These are phyloP conservation scores for Themeda triandra DNA, from an alignment of 176 grass and related monocot species.

Conservation along the genomic window DNA sequence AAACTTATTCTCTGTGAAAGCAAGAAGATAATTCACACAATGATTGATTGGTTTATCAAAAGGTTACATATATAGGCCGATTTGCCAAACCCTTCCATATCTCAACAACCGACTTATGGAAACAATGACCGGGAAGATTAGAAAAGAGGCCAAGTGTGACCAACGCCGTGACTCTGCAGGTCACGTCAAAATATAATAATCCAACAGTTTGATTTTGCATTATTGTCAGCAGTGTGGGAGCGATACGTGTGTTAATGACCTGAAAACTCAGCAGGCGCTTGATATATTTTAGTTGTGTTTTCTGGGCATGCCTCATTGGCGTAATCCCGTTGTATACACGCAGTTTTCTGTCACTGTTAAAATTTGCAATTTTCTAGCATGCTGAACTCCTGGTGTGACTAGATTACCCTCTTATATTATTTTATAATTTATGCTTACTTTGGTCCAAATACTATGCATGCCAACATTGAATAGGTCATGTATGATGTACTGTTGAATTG, in stretches of 20 bases:
- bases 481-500: background rate
- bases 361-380: background rate
- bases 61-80: no score
- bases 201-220: background rate
- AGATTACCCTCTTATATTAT: background rate
- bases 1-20: background rate
- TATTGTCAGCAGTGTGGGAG: background rate
- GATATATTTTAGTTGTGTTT: background rate
- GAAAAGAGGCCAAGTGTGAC: no score
- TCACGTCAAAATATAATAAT: no score
- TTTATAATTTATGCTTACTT: background rate
- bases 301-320: background rate
- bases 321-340: background rate
- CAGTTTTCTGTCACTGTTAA: background rate
- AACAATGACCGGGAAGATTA: no score
- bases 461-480: conserved; percentile 4
- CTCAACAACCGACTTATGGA: no score
- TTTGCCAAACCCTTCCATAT: no score
- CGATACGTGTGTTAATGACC: background rate
- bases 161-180: no score
- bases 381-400: background rate
- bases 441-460: background rate
- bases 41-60: no score
- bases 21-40: no score
- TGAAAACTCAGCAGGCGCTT: background rate